Evolutionary conservation across 257 asterid species (phyloP).

Genomic region (Scutellaria minor): DNA sequence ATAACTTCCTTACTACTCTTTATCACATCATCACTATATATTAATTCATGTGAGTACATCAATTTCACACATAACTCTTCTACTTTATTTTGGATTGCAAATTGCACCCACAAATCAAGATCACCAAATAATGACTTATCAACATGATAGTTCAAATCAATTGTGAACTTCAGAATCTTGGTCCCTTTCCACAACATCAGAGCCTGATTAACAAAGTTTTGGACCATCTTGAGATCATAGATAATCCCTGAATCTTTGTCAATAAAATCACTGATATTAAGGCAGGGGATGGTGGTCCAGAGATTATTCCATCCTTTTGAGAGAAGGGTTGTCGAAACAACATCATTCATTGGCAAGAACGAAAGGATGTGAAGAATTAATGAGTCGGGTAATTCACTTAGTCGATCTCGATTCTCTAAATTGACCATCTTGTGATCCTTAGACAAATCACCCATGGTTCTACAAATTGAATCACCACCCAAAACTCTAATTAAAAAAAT

Average conservation of each 20-base stretch:
- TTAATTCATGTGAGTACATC: not conserved
- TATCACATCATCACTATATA: not conserved
- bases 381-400: not conserved
- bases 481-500: not conserved
- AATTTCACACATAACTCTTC: not conserved
- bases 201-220: constrained; percentile 15
- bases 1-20: too few species aligned
- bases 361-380: not conserved
- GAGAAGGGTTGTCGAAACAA: not conserved
- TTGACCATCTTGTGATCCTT: not conserved
- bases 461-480: not conserved
- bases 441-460: not conserved
- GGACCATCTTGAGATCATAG: not conserved
- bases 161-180: not conserved
- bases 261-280: not conserved
- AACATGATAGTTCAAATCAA: not conserved
- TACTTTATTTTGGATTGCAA: not conserved
- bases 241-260: too few species aligned
- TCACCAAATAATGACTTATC: not conserved
- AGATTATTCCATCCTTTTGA: not conserved
- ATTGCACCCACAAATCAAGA: constrained; percentile 7
- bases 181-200: not conserved
- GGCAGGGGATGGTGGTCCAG: not conserved
- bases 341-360: not conserved
- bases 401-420: not conserved